These are phyloP conservation scores for Emericellopsis cladophorae DNA, from an alignment of 2,329 filamentous ascomycete genomes.

Conservation along the genomic window DNA sequence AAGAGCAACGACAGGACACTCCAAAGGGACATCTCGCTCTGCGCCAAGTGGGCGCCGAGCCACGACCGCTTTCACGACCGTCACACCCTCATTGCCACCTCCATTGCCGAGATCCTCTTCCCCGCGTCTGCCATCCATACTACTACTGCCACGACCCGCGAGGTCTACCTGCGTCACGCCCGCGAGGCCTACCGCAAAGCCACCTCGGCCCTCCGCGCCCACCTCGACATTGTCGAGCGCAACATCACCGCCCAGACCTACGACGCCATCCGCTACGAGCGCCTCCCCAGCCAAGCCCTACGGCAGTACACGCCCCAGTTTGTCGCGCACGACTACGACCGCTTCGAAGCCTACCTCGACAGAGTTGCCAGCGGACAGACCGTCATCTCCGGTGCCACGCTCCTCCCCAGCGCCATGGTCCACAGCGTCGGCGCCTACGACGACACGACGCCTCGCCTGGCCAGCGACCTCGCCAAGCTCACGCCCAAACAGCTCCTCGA, in stretches of 20 bases:
- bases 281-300: constrained; percentile 44
- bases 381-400: constrained; percentile 40
- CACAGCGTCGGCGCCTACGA: neutral
- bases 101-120: constrained; percentile 43
- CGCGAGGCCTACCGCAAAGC: constrained; percentile 40
- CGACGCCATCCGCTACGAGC: constrained; percentile 40
- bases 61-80: constrained; percentile 42
- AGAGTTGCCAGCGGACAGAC: constrained; percentile 32
- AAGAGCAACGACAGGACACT: constrained; percentile 22
- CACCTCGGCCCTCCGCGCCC: constrained; percentile 36
- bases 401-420: constrained; percentile 39
- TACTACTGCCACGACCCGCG: constrained; percentile 24
- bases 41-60: constrained; percentile 48
- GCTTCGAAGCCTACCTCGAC: constrained; percentile 35
- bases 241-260: constrained; percentile 32
- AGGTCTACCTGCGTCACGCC: constrained; percentile 38
- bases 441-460: neutral
- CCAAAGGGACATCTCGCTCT: constrained; percentile 35
- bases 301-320: constrained; percentile 36
- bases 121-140: constrained; percentile 16
- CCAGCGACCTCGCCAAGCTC: constrained; percentile 1
- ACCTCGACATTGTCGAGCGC: constrained; percentile 39
- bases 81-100: constrained; percentile 41
- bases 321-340: constrained; percentile 31
- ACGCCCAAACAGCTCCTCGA: constrained; percentile 9